Evolutionary conservation across 768 basidiomycete genomes (phyloP), one percentile per base, ranked within the genome.

Genomic region (Rhodotorula paludigena): DNA sequence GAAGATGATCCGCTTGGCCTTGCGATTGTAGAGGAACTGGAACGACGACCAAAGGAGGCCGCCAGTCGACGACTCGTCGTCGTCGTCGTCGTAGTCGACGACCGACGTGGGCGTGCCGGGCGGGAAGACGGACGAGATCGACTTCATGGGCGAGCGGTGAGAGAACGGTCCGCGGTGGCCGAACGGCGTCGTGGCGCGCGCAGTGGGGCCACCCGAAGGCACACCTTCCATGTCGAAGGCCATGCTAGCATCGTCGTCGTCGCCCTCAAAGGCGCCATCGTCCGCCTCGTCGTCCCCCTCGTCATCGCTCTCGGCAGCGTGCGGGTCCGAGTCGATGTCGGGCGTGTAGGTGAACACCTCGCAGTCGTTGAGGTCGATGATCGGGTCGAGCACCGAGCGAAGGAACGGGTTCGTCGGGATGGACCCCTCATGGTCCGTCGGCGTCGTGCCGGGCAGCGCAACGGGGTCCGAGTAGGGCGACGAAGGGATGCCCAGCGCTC

Each of bases 11-110:
- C 93, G 86, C 81, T 93, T 96, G 79, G 86, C 81, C 81, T 91
- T 93, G 75, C 88, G 84, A 82, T 92, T 94, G 75, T 91, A 81
- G 81, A 98, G 94, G 82, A 98, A 97, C 87, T 91, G 94, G 77
- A 94, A 90, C 28, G 66, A 90, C 41, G 90, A 92, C 93, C 93
- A 98, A 12, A 97, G 82, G 64, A 97, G 80, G 8, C 90, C 88
- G 25, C 90, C 90, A 6, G 63, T 74, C 25, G 69, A 67, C 18
- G 54, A 62, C 48, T 66, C 72, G 71, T 60, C 73, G 69, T 45
- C 57, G 38, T 54, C 54, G 49, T 60, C 57, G 20, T 63, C 69
- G 36, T 18, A 41, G 6, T 9, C 69, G 53, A 32, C 59, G 28
- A 28, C 21, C 20, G 65, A 60, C 3, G 38, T 54, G 33, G 52